Percentiles rank a stretch among this genome's conserved stretches.
phyloP scores from a whole-genome alignment of 768 basidiomycete genomes.

The Tremella fuciformis region DNA sequence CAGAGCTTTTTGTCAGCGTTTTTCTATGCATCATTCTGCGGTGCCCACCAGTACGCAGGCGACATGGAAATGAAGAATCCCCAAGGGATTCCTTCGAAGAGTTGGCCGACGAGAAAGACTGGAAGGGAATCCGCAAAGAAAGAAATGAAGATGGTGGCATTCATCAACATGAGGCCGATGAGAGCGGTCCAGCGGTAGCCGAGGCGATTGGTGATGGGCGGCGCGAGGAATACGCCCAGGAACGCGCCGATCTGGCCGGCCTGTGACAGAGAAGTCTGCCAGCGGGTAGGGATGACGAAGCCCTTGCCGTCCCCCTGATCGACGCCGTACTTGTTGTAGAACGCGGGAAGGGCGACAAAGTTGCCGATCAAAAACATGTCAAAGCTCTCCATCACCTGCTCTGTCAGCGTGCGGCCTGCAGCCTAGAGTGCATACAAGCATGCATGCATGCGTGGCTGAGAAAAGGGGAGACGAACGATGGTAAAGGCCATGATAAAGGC shows the following conservation, averaged over 20 bases:
- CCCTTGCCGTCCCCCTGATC: conserved; percentile 10
- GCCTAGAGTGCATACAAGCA: too few species aligned
- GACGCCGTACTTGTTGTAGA: conserved; percentile 14
- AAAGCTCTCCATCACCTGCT: conserved; percentile 31
- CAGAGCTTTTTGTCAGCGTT: conserved; percentile 3
- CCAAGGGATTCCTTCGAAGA: conserved; percentile 45
- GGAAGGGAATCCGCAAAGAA: conserved; percentile 42
- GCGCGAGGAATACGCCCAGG: conserved; percentile 43
- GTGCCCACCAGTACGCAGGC: conserved; percentile 41
- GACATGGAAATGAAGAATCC: conserved; percentile 47
- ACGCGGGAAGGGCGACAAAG: conserved; percentile 33
- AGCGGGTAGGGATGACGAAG: conserved; percentile 30
- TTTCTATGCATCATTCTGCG: too few species aligned
- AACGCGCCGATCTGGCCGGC: conserved; percentile 39
- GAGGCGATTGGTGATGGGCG: conserved; percentile 33
- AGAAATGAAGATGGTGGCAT: conserved; percentile 39
- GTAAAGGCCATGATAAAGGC: conserved; percentile 42
- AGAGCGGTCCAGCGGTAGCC: conserved; percentile 43
- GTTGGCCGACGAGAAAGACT: conserved; percentile 37
- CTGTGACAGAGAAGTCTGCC: conserved; percentile 41
- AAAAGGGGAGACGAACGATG: conserved; percentile 24
- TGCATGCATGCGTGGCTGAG: background rate
- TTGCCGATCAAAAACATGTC: conserved; percentile 41
- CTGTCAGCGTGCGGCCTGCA: too few species aligned
- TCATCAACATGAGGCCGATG: conserved; percentile 31